Conservation (phyloP, 2,329 filamentous ascomycete genomes). For the Lecanicillium sp. region DNA sequence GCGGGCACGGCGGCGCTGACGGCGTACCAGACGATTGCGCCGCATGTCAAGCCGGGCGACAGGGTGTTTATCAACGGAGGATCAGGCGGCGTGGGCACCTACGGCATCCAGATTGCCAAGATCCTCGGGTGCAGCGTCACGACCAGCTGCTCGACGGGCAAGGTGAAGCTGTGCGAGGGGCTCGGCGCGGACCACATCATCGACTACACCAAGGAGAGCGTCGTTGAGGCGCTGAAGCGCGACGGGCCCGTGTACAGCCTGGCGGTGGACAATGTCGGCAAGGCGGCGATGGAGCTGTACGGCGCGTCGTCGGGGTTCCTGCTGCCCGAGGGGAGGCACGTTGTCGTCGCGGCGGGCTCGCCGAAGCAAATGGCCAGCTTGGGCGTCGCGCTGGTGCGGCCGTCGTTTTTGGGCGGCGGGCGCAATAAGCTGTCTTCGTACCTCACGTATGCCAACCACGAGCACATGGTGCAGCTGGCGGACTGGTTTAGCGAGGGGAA, state of each 20-base stretch:
- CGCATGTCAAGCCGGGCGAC: constrained; percentile 39
- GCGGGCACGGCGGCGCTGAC: constrained; percentile 37
- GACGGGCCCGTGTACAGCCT: constrained; percentile 38
- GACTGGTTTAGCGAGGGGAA: constrained; percentile 51
- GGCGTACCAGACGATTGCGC: constrained; percentile 40
- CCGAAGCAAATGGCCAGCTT: constrained; percentile 17
- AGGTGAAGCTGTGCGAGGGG: constrained; percentile 47
- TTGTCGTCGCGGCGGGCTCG: constrained; percentile 39
- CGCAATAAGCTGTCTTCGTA: constrained; percentile 34
- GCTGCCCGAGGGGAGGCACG: constrained; percentile 36
- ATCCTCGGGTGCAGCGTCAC: constrained; percentile 52
- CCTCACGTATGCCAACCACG: constrained; percentile 28
- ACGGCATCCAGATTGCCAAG: constrained; percentile 58
- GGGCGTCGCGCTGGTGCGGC: constrained; percentile 17
- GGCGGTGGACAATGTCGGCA: constrained; percentile 46
- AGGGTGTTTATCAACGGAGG: constrained; percentile 60
- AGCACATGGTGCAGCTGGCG: constrained; percentile 42
- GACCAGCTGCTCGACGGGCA: constrained; percentile 50
- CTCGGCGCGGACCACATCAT: constrained; percentile 59
- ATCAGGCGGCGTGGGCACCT: constrained; percentile 55
- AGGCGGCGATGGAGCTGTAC: constrained; percentile 33
- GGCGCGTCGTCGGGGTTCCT: constrained; percentile 42
- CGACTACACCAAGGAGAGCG: constrained; percentile 45
- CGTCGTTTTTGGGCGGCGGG: constrained; percentile 29
- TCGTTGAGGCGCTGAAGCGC: constrained; percentile 32